These are phyloP conservation scores for Cocos nucifera DNA, from an alignment of 176 grass and related monocot genomes.

Conservation along the genomic window DNA sequence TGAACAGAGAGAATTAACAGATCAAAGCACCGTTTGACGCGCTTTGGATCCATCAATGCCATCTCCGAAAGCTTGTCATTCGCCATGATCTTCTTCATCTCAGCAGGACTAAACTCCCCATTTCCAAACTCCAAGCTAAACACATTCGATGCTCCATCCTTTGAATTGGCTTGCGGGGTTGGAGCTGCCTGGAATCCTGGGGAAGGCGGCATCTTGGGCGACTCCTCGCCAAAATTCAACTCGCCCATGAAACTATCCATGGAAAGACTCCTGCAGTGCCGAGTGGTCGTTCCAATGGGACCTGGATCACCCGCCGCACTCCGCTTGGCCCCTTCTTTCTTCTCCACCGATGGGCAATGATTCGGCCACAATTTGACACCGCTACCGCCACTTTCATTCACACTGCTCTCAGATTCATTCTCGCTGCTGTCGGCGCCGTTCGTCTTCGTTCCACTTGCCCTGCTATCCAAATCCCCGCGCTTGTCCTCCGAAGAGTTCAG, in stretches of 20 bases:
- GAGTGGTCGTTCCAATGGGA: neutral
- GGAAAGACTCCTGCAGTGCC: constrained; percentile 67
- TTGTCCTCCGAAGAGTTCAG: constrained; percentile 74
- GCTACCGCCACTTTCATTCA: constrained; percentile 20
- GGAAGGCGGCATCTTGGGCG: constrained; percentile 6
- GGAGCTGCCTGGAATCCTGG: neutral
- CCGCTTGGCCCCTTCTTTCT: constrained; percentile 39
- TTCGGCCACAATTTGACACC: constrained; percentile 35
- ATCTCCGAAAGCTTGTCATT: constrained; percentile 97
- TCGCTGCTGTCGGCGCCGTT: constrained; percentile 92
- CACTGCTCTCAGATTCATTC: constrained; percentile 81
- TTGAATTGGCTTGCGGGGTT: constrained; percentile 12
- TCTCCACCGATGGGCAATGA: constrained; percentile 14
- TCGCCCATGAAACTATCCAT: constrained; percentile 89
- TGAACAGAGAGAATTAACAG: neutral
- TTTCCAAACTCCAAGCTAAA: constrained; percentile 93
- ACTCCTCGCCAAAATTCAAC: constrained; percentile 39
- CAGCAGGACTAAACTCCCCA: constrained; percentile 64
- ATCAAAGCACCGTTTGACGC: constrained; percentile 62
- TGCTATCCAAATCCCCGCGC: constrained; percentile 67
- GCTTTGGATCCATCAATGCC: constrained; percentile 88
- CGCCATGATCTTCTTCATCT: constrained; percentile 97
- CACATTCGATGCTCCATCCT: constrained; percentile 21
- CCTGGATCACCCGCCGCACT: constrained; percentile 26
- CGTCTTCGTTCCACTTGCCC: constrained; percentile 68